phyloP scores from a whole-genome alignment of 1,284 basidiomycete genomes.

The Cystobasidium pallidum region DNA sequence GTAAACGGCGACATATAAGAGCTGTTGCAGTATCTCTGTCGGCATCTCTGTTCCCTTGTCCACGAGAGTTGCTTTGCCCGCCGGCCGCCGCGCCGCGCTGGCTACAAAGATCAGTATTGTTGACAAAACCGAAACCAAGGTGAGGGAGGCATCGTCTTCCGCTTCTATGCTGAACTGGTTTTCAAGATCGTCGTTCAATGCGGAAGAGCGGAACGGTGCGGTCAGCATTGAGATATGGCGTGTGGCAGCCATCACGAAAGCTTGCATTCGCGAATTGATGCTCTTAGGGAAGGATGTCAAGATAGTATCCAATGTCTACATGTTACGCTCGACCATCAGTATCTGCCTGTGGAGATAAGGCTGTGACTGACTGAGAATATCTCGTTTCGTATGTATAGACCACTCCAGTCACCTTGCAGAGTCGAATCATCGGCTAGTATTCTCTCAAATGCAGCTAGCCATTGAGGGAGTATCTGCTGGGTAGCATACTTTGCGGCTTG shows the following conservation, averaged over 20 bases:
- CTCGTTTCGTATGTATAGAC: conserved; percentile 63
- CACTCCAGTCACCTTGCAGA: background rate
- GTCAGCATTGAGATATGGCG: conserved; percentile 35
- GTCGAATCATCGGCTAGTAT: conserved; percentile 63
- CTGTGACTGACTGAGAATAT: conserved; percentile 69
- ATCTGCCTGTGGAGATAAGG: background rate
- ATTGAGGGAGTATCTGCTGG: conserved; percentile 77
- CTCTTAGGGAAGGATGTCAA: conserved; percentile 68
- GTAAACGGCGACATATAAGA: conserved; percentile 68
- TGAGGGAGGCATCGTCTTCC: conserved; percentile 30
- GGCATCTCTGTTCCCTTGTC: conserved; percentile 53
- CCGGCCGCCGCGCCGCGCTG: conserved; percentile 71
- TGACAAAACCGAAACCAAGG: conserved; percentile 52
- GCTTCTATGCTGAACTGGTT: conserved; percentile 11
- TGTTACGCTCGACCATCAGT: conserved; percentile 12
- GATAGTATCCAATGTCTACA: conserved; percentile 67
- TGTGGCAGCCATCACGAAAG: conserved; percentile 13
- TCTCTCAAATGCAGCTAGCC: conserved; percentile 82
- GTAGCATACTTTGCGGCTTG: conserved; percentile 81
- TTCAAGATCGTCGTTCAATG: conserved; percentile 41
- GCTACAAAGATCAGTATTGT: conserved; percentile 64
- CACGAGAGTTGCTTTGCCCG: conserved; percentile 67
- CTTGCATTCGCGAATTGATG: conserved; percentile 4
- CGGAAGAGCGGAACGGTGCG: conserved; percentile 27
- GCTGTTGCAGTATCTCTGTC: conserved; percentile 61